These are phyloP conservation scores for Phytopythium vexans DNA, from an alignment of 352 stramenopile species.

Conservation along the genomic window DNA sequence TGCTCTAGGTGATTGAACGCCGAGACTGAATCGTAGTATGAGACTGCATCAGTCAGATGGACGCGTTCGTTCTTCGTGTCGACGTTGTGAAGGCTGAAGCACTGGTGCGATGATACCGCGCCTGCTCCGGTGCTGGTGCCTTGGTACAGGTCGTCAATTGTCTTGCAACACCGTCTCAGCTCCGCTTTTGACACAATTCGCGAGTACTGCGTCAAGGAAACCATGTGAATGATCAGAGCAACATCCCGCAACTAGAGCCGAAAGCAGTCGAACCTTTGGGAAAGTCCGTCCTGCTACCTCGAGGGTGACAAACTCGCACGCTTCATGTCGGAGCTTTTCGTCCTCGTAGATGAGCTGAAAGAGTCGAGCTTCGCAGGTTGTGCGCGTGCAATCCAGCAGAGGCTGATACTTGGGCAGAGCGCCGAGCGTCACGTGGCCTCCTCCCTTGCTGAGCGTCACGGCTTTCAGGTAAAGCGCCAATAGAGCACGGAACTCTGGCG, in stretches of 20 bases:
- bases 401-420: slow-evolving; percentile 45
- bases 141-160: slow-evolving; percentile 51
- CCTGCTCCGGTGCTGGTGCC: slow-evolving; percentile 16
- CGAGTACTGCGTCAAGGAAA: slow-evolving; percentile 27
- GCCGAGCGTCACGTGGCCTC: slow-evolving; percentile 19
- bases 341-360: slow-evolving; percentile 67
- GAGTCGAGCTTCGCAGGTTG: slow-evolving; percentile 53
- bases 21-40: slow-evolving; percentile 50
- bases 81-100: slow-evolving; percentile 42
- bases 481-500: slow-evolving; percentile 28
- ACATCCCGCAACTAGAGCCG: neutral
- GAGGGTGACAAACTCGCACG: slow-evolving; percentile 40
- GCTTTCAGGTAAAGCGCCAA: slow-evolving; percentile 54
- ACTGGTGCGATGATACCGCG: slow-evolving; percentile 33
- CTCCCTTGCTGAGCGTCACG: slow-evolving; percentile 33
- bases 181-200: slow-evolving; percentile 47
- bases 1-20: slow-evolving; percentile 72
- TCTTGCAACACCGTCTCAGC: slow-evolving; percentile 41
- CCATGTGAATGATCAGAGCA: neutral
- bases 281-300: slow-evolving; percentile 61
- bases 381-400: slow-evolving; percentile 43
- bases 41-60: slow-evolving; percentile 52
- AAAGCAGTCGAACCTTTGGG: slow-evolving; percentile 32
- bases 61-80: slow-evolving; percentile 44
- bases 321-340: slow-evolving; percentile 46